Evolutionary conservation across 352 stramenopile genomes (phyloP), one percentile per base, ranked within the genome.

Genomic region (Globisporangium splendens): DNA sequence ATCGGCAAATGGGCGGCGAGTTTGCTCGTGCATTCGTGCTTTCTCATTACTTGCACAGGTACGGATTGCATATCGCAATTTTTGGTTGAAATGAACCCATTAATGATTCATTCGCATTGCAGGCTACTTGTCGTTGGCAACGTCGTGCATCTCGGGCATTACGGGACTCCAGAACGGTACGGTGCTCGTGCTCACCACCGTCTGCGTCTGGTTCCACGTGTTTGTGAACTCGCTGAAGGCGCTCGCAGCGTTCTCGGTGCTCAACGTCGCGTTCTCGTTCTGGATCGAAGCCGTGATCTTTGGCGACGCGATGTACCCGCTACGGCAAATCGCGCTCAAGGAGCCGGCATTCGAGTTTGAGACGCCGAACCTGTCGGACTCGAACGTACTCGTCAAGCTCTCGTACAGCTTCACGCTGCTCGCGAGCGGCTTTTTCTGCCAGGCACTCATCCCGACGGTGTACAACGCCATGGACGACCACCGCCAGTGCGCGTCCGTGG

Each of bases 201-300:
- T 72, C 12, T 77, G 67, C 28, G 70, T 87, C 22, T 90, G 76
- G 80, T 73, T 77, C 54, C 83, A 92, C 61, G 77, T 89, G 52
- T 63, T 92, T 13, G 70, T 88, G 48, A 71, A 74, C 22, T 89
- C 78, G 52, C 73, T 90, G 21, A 77, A 74, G 53, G 63, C 70
- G 35, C 63, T 92, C 22, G 77, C 79, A 11, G 28, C 77, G 33
- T 59, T 92, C 35, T 92, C 83, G 41, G 75, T 73, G 2, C 53
- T 92, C 41, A 92, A 92, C 59, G 78, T 92, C n/a, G 78, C 74
- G n/a, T 54, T 92, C 38, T 79, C 69, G 49, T 85, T 90, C 54
- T 92, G 83, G 83, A 83, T 92, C 59, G 83, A 92, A 56, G 75
- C 77, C 35, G 68, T 92, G 49, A 92, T 92, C 72, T 75, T 92